phyloP scores from a whole-genome alignment of 2,329 filamentous ascomycete genomes.

The Coniella lustricola region DNA sequence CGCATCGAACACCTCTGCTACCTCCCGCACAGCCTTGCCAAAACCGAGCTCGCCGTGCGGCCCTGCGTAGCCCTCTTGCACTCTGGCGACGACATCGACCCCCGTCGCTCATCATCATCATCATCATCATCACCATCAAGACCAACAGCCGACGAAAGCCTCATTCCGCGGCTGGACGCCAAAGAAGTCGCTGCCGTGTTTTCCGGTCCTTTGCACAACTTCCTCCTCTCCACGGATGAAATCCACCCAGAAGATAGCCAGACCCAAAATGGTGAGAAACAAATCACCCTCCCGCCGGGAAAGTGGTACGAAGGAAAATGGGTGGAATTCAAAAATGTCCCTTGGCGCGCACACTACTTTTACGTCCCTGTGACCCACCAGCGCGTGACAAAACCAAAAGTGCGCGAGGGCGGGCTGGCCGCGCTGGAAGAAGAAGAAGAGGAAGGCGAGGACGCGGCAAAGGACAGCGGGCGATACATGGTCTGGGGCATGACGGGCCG shows the following conservation, averaged over 20 bases:
- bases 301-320: constrained; percentile 83
- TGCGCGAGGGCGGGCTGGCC: constrained; percentile 33
- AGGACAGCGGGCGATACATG: constrained; percentile 56
- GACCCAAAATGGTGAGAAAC: constrained; percentile 18
- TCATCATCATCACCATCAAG: constrained; percentile 28
- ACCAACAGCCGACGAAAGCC: constrained; percentile 56
- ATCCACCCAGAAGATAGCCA: constrained; percentile 25
- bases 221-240: constrained; percentile 58
- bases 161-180: constrained; percentile 77
- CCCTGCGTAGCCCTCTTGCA: constrained; percentile 75
- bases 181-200: constrained; percentile 93
- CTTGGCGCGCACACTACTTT: constrained; percentile 90
- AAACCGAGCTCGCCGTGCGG: constrained; percentile 65
- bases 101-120: constrained; percentile 14
- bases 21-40: constrained; percentile 64
- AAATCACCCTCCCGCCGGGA: constrained; percentile 37
- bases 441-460: constrained; percentile 39
- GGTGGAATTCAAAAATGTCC: constrained; percentile 68
- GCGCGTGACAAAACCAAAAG: constrained; percentile 53
- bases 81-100: constrained; percentile 37
- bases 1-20: constrained; percentile 80
- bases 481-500: constrained; percentile 95
- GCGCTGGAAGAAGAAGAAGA: constrained; percentile 37
- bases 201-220: constrained; percentile 80
- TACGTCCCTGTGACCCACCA: constrained; percentile 73